Base-by-base conservation (phyloP, 768 basidiomycete species). In the Suillus decipiens region DNA sequence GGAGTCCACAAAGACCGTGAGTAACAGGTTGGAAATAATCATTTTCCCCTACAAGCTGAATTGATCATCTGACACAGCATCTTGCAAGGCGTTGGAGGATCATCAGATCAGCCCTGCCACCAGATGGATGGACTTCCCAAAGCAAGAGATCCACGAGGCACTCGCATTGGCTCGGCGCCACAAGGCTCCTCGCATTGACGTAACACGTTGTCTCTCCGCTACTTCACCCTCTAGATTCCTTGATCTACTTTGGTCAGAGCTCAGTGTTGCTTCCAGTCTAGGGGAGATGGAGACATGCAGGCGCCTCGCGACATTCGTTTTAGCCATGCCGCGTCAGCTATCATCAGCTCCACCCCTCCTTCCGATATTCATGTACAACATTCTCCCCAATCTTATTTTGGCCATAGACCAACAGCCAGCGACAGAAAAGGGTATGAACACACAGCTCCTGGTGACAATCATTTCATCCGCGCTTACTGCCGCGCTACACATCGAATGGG, bases 401-500 rank as follows among this genome's bases (percentile, higher is more conserved):
- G 51, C 63, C 2, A 82, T 89, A 57, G 90, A 93, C 69, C 77
- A 76, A 5, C 81, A 84, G 67, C 78, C 77, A 60, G 74, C 79
- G n/a, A 67, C 77, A 2, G 87, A 90, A 62, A 83, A 86, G 64
- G 78, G 80, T 10, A 73, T 87, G 60, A 80, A 77, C 59, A 80
- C 84, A 5, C 90, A 94, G 70, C 79, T 92, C 34, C 72, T 93
- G 28, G 84, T 85, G n/a, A 79, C 81, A 4, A 78, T 90, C 59
- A 76, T 92, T 22, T 84, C 88, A 9, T 89, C 89, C 2, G 79
- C 84, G 0, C 79, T 93, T 42, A 87, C 87, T 1, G 82, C 84
- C 1, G 86, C 89, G 0, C 76, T 90, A 57, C 89, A 93, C 66
- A 71, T 90, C 11, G 92, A 93, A 71, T 83, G 88, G 79, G 88